Conservation (phyloP, 2,329 filamentous ascomycete genomes). For the Diatrype stigma region DNA sequence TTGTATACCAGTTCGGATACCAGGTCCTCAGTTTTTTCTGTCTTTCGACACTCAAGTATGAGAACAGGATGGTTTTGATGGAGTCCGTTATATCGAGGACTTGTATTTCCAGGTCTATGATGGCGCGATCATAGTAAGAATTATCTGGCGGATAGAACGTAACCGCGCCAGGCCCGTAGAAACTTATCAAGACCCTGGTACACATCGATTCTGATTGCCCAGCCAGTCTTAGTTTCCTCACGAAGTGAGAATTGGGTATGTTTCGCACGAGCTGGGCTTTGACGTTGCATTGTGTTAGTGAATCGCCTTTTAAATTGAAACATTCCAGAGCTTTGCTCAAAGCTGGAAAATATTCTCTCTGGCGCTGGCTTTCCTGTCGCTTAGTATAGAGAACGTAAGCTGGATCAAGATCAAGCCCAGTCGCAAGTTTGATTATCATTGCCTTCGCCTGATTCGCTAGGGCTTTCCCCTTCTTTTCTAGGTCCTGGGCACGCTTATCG, state of each 20-base stretch:
- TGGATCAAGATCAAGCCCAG: slow-evolving; percentile 20
- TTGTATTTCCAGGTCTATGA: slow-evolving; percentile 8
- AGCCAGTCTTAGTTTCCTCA: slow-evolving; percentile 12
- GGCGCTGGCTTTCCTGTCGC: neutral
- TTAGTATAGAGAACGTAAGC: slow-evolving; percentile 10
- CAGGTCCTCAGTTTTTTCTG: slow-evolving; percentile 11
- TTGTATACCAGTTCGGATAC: slow-evolving; percentile 14
- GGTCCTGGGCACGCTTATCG: slow-evolving; percentile 11
- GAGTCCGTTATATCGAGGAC: slow-evolving; percentile 8
- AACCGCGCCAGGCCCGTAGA: slow-evolving; percentile 9
- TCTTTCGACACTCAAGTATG: slow-evolving; percentile 6
- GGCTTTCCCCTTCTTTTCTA: slow-evolving; percentile 14
- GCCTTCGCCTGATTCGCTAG: slow-evolving; percentile 16
- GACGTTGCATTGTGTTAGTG: slow-evolving; percentile 13
- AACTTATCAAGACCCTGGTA: slow-evolving; percentile 14
- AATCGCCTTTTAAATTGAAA: slow-evolving; percentile 10
- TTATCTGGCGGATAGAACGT: neutral
- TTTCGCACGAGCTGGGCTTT: slow-evolving; percentile 14
- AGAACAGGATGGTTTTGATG: slow-evolving; percentile 19
- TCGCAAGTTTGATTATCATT: slow-evolving; percentile 15
- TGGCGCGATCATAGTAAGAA: neutral
- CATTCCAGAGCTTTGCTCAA: slow-evolving; percentile 17
- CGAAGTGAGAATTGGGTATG: slow-evolving; percentile 17
- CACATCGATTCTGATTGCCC: slow-evolving; percentile 14
- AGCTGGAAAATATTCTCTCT: slow-evolving; percentile 8